A percentile compares a stretch with the other conserved stretches of the same genome.
Evolutionary conservation across 805 yeast genomes (phyloP).

Genomic region (Saitoella complicata): DNA sequence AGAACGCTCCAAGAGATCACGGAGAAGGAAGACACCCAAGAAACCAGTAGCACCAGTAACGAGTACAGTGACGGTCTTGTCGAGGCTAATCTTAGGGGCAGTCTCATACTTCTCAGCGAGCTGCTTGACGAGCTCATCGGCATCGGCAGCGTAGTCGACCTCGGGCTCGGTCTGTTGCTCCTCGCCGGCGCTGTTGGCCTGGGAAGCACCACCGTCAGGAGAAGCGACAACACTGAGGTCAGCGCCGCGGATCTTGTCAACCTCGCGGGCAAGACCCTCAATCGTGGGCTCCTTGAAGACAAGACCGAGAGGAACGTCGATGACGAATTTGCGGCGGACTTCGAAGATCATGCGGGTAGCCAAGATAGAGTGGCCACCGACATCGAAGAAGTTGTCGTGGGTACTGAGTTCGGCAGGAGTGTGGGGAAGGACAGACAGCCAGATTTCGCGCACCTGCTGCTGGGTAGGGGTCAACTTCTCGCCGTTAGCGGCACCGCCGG

Average conservation of each 20-base stretch:
- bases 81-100: conserved; percentile 25
- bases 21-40: conserved; percentile 75
- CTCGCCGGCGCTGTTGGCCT: conserved; percentile 16
- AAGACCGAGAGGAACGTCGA: conserved; percentile 78
- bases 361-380: conserved; percentile 94
- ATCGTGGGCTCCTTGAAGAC: conserved; percentile 84
- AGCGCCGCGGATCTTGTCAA: conserved; percentile 39
- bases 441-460: conserved; percentile 54
- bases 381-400: conserved; percentile 82
- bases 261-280: conserved; percentile 55
- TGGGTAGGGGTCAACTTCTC: conserved; percentile 46
- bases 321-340: conserved; percentile 56
- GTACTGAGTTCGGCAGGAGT: conserved; percentile 63
- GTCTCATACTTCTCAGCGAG: conserved; percentile 30
- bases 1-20: conserved; percentile 50
- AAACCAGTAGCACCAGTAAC: conserved; percentile 96
- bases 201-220: conserved; percentile 18
- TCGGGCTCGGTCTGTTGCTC: conserved; percentile 13
- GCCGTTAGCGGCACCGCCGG: conserved; percentile 21
- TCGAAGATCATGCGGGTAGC: conserved; percentile 96
- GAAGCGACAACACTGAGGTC: conserved; percentile 20
- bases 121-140: conserved; percentile 32
- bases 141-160: conserved; percentile 57
- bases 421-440: conserved; percentile 75
- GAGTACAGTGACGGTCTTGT: conserved; percentile 42